Base-by-base conservation (phyloP, 768 basidiomycete species). In the Atractiella rhizophila region DNA sequence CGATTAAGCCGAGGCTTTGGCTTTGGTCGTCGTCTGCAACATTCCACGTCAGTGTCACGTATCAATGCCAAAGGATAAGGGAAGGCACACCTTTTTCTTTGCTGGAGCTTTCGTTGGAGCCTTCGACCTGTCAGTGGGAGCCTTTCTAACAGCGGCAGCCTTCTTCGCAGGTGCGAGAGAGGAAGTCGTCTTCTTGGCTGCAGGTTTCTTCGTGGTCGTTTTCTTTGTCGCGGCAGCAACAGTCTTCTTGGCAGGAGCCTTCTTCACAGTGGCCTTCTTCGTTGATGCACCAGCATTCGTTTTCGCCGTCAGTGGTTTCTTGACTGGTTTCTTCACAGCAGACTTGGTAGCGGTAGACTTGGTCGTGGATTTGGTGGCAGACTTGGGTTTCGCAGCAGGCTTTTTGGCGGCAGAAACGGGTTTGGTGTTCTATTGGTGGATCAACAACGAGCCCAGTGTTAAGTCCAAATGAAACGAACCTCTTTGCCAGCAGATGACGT, bases 401-500 rank as follows among this genome's bases (percentile, higher is more conserved):
- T 50, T 50, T 43, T 48, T 46, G 28, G 43, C 19, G 26, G 38
- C 29, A n/a, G n/a, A n/a, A n/a, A n/a, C n/a, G 39, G 33, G 33
- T 43, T 48, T 43, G 13, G 48, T 40, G 21, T 46, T 40, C 18
- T 47, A 45, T 28, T 50, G 2, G 63, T 61, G 54, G 66, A 68
- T 19, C 66, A 63, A 56, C 54, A 30, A 35, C 35, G 28, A 44
- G 35, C 43, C 56, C n/a, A 21, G 52, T 48, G 34, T 62, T 51
- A 33, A 44, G 40, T 37, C 4, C 35, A 23, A 20, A 3, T 4
- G 16, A 0, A 59, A 39, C 65, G 57, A 37, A 74, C 73, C 68
- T 76, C 74, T 56, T 75, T 74, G 16, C 68, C 68, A 39, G 69
- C 71, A n/a, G 61, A 52, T 27, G 61, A 48, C 51, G 64, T 68